Percentiles rank a stretch among this genome's conserved stretches.
These are phyloP conservation scores for Penicillium silybi DNA, from an alignment of 495 filamentous ascomycete species.

Conservation along the genomic window DNA sequence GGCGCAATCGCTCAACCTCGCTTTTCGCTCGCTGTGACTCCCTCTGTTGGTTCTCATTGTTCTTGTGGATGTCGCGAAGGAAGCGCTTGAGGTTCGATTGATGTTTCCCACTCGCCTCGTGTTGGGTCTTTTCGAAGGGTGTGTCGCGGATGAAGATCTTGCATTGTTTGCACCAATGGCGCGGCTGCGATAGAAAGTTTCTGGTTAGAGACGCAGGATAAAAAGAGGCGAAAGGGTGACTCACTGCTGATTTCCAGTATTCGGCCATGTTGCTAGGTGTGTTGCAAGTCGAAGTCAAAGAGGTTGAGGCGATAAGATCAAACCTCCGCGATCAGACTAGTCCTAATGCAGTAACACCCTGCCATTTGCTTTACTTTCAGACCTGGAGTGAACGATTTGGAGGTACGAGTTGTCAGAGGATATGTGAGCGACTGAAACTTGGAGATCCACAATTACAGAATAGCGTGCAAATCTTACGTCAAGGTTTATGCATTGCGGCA, in stretches of 20 bases:
- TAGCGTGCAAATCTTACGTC: too few relatives aligned
- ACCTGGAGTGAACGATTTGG: too few relatives aligned
- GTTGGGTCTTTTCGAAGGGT: conserved; percentile 79
- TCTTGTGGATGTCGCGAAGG: conserved; percentile 78
- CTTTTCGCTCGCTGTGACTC: conserved; percentile 77
- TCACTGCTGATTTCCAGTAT: conserved; percentile 96
- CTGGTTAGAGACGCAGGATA: not conserved
- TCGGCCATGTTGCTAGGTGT: conserved; percentile 66
- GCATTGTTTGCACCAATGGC: conserved; percentile 98
- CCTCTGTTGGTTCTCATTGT: conserved; percentile 69
- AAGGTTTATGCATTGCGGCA: not conserved
- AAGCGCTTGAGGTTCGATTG: conserved; percentile 87
- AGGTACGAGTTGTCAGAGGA: too few relatives aligned
- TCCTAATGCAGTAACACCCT: conserved; percentile 9
- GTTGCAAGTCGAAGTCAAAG: not conserved
- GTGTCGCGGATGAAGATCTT: conserved; percentile 88
- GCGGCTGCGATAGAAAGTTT: conserved; percentile 48
- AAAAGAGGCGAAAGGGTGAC: conserved; percentile 6
- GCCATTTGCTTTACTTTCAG: not conserved
- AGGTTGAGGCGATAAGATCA: conserved; percentile 10
- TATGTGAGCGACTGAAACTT: too few relatives aligned
- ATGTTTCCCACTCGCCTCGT: conserved; percentile 86
- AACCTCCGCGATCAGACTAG: conserved; percentile 16
- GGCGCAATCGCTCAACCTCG: conserved; percentile 84
- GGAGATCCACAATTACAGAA: too few relatives aligned